Percentiles rank a stretch among this genome's conserved stretches.
Evolutionary conservation across 2,329 filamentous ascomycete species (phyloP).

Genomic region (Thielaviopsis ethacetica): DNA sequence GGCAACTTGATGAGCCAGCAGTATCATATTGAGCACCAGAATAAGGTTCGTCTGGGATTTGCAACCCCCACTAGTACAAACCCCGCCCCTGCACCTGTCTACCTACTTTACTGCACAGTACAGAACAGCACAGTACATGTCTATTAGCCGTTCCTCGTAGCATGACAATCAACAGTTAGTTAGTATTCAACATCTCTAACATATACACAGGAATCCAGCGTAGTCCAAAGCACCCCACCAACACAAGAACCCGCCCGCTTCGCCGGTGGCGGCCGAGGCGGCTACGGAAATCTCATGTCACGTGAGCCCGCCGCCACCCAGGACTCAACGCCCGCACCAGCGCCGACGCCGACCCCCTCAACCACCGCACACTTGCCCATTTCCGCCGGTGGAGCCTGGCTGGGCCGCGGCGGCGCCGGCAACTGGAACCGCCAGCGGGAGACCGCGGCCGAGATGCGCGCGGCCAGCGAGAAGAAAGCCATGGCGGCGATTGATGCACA

Average conservation of each 20-base stretch:
- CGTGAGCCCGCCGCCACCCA: no score
- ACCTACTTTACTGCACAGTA: no score
- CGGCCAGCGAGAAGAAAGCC: conserved; percentile 17
- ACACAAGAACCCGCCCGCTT: conserved; percentile 20
- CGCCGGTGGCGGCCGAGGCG: conserved; percentile 37
- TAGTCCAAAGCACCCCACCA: conserved; percentile 14
- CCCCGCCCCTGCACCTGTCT: neutral
- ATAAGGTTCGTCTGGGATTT: conserved; percentile 15
- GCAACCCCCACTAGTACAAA: neutral
- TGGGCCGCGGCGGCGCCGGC: conserved; percentile 35
- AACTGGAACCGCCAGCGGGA: conserved; percentile 24
- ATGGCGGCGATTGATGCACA: conserved; percentile 22
- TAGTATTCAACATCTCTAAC: neutral
- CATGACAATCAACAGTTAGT: neutral
- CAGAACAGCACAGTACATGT: no score
- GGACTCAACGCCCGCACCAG: conserved; percentile 11
- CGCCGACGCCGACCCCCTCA: conserved; percentile 16
- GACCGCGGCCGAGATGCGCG: conserved; percentile 6
- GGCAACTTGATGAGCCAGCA: conserved; percentile 41
- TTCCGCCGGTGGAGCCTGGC: conserved; percentile 13
- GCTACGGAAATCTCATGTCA: conserved; percentile 34
- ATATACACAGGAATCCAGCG: neutral
- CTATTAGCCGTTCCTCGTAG: no score
- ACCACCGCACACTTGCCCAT: no score
- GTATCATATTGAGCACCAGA: conserved; percentile 19